Evolutionary conservation across 768 basidiomycete genomes (phyloP).

Genomic region (Kwoniella europaea): DNA sequence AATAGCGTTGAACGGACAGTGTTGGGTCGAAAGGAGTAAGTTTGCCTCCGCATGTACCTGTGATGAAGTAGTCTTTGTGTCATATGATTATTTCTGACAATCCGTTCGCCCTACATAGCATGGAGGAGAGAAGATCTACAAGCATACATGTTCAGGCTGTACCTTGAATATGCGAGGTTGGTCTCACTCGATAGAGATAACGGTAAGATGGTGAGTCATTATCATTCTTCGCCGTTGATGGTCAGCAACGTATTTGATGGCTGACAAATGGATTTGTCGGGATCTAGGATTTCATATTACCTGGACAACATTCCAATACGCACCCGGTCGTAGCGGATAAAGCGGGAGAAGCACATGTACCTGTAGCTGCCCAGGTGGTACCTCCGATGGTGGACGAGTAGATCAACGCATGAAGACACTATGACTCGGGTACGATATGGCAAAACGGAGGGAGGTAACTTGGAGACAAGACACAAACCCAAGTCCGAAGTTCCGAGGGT

Average conservation of each 20-base stretch:
- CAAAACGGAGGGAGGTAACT: no score
- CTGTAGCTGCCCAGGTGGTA: constrained; percentile 20
- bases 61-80: not conserved
- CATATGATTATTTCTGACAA: not conserved
- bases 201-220: constrained; percentile 56
- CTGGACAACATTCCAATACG: not conserved
- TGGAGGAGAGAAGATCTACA: constrained; percentile 57
- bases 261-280: not conserved
- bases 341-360: constrained; percentile 1
- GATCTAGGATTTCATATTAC: constrained; percentile 18
- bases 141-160: constrained; percentile 58
- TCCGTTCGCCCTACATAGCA: constrained; percentile 24
- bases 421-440: no score
- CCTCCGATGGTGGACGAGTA: constrained; percentile 17
- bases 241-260: not conserved
- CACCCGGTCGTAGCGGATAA: not conserved
- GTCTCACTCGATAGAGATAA: constrained; percentile 57
- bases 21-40: constrained; percentile 59
- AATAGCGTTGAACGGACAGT: constrained; percentile 59
- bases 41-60: not conserved
- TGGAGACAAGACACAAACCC: no score
- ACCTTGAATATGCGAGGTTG: constrained; percentile 57
- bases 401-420: no score
- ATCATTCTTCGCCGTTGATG: not conserved
- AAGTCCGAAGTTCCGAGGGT: no score